These are phyloP conservation scores for Backusella luteola DNA, from an alignment of 192 early-diverging fungal genomes.

Conservation along the genomic window DNA sequence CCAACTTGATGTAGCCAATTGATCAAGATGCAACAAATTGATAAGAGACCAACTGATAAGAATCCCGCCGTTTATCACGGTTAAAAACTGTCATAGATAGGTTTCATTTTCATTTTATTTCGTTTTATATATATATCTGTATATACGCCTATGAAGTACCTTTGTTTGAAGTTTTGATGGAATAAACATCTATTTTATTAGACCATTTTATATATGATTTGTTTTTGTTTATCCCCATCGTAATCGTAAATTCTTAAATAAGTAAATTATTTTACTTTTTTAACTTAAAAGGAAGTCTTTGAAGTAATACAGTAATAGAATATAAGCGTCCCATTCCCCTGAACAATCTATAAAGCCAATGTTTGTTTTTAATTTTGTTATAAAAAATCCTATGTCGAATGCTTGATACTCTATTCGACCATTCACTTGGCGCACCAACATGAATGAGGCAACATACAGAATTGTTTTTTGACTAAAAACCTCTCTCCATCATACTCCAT, in stretches of 20 bases:
- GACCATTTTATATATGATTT: not conserved
- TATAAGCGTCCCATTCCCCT: too few relatives aligned
- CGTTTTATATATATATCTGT: not conserved
- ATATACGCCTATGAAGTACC: not conserved
- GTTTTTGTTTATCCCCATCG: not conserved
- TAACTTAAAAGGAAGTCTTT: too few relatives aligned
- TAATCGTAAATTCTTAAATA: not conserved
- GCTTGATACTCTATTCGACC: too few relatives aligned
- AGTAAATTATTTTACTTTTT: not conserved
- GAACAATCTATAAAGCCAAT: too few relatives aligned
- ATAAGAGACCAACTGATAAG: not conserved
- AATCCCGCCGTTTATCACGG: not conserved
- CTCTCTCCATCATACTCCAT: too few relatives aligned
- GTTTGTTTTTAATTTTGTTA: too few relatives aligned
- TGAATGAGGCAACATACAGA: too few relatives aligned
- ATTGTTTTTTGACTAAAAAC: too few relatives aligned
- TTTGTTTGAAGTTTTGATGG: not conserved
- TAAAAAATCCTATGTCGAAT: too few relatives aligned
- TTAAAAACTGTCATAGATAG: not conserved
- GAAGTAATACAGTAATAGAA: too few relatives aligned
- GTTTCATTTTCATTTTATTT: not conserved
- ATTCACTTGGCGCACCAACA: too few relatives aligned
- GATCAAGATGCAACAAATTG: not conserved
- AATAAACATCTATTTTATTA: not conserved
- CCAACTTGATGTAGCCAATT: not conserved